Percentiles rank a stretch among this genome's conserved stretches.
Conservation (phyloP, 331 rosid genomes). For the Malus hybrid region DNA sequence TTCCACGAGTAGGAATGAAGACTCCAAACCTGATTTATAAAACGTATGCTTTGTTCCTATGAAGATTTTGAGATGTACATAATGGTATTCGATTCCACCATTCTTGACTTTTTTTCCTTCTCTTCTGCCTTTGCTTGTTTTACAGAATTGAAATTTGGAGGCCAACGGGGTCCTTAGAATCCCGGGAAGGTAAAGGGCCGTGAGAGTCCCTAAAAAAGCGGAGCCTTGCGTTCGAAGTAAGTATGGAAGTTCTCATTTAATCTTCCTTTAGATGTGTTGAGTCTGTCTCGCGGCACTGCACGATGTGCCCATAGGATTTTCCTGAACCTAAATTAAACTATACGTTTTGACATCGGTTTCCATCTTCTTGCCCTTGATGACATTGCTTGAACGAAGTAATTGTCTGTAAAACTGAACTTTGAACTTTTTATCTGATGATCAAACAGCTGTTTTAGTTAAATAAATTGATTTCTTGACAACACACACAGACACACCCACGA, state of each 20-base stretch:
- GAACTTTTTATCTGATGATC: background rate
- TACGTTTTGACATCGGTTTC: background rate
- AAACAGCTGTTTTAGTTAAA: background rate
- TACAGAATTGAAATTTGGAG: slow-evolving; percentile 35
- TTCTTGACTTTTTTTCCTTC: background rate
- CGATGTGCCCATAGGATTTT: no score
- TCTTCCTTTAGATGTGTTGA: background rate
- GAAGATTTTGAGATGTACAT: background rate
- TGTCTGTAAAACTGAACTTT: background rate
- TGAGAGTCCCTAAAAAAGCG: background rate
- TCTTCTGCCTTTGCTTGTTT: background rate
- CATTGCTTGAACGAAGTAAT: background rate
- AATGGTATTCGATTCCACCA: background rate
- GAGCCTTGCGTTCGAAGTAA: background rate
- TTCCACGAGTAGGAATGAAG: slow-evolving; percentile 40
- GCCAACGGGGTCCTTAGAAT: slow-evolving; percentile 21
- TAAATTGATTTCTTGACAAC: no score
- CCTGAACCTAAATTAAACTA: background rate
- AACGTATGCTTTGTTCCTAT: background rate
- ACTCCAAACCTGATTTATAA: slow-evolving; percentile 1
- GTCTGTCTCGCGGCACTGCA: background rate
- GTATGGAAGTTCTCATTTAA: background rate
- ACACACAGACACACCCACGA: no score
- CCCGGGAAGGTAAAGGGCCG: slow-evolving; percentile 20
- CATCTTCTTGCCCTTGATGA: background rate